Evolutionary conservation across 2,329 filamentous ascomycete species (phyloP).

Genomic region (Sporothrix pseudoabietina): DNA sequence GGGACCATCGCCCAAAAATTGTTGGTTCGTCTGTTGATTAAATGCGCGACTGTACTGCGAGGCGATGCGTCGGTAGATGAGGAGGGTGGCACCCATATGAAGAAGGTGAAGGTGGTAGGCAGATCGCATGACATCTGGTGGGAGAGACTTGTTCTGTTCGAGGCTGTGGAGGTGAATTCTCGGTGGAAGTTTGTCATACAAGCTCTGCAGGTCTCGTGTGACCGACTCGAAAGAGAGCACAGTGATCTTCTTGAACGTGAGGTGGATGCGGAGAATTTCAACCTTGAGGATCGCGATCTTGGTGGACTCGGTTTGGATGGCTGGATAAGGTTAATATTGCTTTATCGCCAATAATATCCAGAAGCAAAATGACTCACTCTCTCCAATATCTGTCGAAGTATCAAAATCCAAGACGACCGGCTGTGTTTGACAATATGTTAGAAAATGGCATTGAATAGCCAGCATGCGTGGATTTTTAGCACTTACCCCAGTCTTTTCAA

Average conservation of each 20-base stretch:
- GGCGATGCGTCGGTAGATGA: conserved; percentile 41
- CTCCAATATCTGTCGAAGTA: conserved; percentile 33
- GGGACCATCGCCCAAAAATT: conserved; percentile 8
- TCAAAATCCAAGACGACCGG: conserved; percentile 36
- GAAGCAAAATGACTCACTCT: conserved; percentile 34
- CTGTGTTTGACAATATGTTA: conserved; percentile 30
- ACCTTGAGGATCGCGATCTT: conserved; percentile 41
- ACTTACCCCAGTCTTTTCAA: conserved; percentile 33
- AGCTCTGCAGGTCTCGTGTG: conserved; percentile 39
- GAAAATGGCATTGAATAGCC: too few species aligned
- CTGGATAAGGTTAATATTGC: conserved; percentile 29
- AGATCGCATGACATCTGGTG: conserved; percentile 35
- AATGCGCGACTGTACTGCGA: conserved; percentile 36
- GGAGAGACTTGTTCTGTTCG: not conserved
- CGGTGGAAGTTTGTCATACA: conserved; percentile 38
- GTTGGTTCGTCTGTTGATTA: not conserved
- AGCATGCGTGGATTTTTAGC: too few species aligned
- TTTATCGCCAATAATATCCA: not conserved
- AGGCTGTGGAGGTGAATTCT: conserved; percentile 36
- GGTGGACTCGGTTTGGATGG: conserved; percentile 39
- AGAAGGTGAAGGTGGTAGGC: conserved; percentile 42
- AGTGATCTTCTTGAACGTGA: conserved; percentile 39
- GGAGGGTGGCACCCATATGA: conserved; percentile 41
- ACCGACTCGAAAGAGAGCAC: conserved; percentile 38
- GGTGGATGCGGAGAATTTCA: conserved; percentile 39